phyloP scores from a whole-genome alignment of 257 asterid species.

The Orobanche coerulescens region DNA sequence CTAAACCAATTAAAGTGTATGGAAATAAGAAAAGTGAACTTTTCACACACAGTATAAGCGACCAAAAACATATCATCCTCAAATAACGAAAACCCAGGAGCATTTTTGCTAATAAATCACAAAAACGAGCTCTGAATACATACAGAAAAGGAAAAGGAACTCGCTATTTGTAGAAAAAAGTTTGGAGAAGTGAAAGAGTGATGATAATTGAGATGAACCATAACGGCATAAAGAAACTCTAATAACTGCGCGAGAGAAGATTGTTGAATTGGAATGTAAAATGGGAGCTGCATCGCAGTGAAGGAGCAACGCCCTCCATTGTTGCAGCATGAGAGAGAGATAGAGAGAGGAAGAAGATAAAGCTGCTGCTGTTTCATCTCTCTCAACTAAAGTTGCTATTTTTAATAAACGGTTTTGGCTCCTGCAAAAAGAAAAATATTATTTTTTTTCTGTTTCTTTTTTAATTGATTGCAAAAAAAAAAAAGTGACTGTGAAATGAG shows the following conservation, averaged over 20 bases:
- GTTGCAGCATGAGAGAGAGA: constrained; percentile 2
- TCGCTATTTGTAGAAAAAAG: constrained; percentile 21
- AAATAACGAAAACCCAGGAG: not conserved
- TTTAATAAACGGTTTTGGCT: no score
- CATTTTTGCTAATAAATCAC: not conserved
- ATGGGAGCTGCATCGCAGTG: constrained; percentile 17
- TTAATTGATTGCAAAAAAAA: no score
- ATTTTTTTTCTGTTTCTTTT: no score
- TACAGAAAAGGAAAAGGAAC: not conserved
- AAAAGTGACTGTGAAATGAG: no score
- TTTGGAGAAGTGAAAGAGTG: constrained; percentile 17
- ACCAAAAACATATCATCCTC: constrained; percentile 10
- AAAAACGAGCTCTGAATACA: not conserved
- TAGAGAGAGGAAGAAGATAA: constrained; percentile 16
- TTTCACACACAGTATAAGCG: no score
- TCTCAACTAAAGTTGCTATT: constrained; percentile 20
- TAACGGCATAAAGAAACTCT: constrained; percentile 11
- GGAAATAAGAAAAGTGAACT: no score
- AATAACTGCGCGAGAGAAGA: constrained; percentile 1
- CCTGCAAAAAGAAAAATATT: no score
- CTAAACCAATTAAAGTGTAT: no score
- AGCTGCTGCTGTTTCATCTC: constrained; percentile 8
- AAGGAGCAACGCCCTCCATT: constrained; percentile 40
- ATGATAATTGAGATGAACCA: constrained; percentile 14
- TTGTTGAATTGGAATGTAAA: constrained; percentile 18